Evolutionary conservation across 2,329 filamentous ascomycete genomes (phyloP).

Genomic region (Ophiostoma tasmaniense): DNA sequence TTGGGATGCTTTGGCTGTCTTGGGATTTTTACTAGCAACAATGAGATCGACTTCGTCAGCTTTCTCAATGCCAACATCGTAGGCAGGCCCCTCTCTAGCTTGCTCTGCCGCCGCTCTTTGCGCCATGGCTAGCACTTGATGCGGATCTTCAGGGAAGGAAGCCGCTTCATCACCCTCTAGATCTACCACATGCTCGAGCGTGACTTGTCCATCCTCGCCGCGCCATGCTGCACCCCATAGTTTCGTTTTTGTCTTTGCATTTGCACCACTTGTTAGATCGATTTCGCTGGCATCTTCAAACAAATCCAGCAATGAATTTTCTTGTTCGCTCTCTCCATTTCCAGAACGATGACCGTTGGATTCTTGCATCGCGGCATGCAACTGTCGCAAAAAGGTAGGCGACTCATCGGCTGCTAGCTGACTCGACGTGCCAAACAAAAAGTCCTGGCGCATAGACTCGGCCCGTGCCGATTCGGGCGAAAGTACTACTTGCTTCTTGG

Average conservation of each 20-base stretch:
- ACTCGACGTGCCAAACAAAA: constrained; percentile 79
- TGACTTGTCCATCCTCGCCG: constrained; percentile 54
- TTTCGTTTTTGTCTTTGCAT: constrained; percentile 25
- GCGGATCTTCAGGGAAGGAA: constrained; percentile 22
- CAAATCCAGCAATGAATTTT: constrained; percentile 15
- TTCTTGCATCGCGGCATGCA: constrained; percentile 52
- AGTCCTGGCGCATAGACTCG: constrained; percentile 60
- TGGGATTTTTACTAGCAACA: background rate
- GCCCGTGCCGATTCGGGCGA: constrained; percentile 61
- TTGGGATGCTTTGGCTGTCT: background rate
- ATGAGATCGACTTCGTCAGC: background rate
- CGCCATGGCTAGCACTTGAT: constrained; percentile 20
- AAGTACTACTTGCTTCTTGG: constrained; percentile 45
- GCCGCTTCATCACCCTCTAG: constrained; percentile 45
- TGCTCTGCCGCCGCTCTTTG: constrained; percentile 19
- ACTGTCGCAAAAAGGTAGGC: constrained; percentile 53
- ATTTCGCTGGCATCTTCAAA: constrained; percentile 8
- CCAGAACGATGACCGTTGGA: constrained; percentile 38
- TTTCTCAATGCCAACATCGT: background rate
- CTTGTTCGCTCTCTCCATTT: constrained; percentile 23
- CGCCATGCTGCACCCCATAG: constrained; percentile 67
- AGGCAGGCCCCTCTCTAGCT: background rate
- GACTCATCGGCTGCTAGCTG: constrained; percentile 69
- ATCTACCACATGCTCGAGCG: constrained; percentile 55
- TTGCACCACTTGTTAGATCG: constrained; percentile 8